Evolutionary conservation across 176 grass and related monocot species (phyloP), one percentile per base, ranked within the genome.

Genomic region (Tillandsia fasciculata): DNA sequence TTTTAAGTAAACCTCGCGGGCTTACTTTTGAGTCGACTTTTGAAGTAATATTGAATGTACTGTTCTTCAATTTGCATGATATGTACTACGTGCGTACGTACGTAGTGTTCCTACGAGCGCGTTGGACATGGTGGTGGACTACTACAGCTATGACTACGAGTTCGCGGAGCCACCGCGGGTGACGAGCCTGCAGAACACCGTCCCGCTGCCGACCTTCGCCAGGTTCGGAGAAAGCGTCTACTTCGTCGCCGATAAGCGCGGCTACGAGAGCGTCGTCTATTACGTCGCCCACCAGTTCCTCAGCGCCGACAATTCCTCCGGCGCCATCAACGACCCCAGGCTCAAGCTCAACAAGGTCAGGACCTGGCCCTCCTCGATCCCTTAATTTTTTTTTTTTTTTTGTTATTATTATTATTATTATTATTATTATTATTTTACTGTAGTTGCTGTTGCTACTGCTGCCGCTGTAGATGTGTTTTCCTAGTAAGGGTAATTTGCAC

Each of bases 41-140:
- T 42, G 33, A 42, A 42, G 5, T 42, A 42, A 7, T 42, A 42
- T 0, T 5, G 3, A 33, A 42, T 42, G 33, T 42, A 42, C 33
- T 4, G 33, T 42, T 42, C 33, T 42, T 4, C 33, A 42, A 42
- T 42, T 0, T 42, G 33, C 33, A 42, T 42, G 33, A 24, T 24
- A 24, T 0, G 7, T 42, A 5, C 3, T 33, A 33, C 6, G 29
- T 33, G 6, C 29, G 29, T 33, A 33, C 29, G 29, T 33, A 42
- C 33, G 33, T 7, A 59, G 54, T 59, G 33, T 80, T 75, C 82
- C 76, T 70, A 56, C 76, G 5, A 73, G 66, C 8, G 70, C 84
- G 5, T 50, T 91, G 51, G 84, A 91, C 49, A 91, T 91, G 88
- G 78, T 49, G 74, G 49, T 87, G 12, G 88, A 91, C 67, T 91